These are phyloP conservation scores for Kondoa malvinella DNA, from an alignment of 768 basidiomycete genomes.

Conservation along the genomic window DNA sequence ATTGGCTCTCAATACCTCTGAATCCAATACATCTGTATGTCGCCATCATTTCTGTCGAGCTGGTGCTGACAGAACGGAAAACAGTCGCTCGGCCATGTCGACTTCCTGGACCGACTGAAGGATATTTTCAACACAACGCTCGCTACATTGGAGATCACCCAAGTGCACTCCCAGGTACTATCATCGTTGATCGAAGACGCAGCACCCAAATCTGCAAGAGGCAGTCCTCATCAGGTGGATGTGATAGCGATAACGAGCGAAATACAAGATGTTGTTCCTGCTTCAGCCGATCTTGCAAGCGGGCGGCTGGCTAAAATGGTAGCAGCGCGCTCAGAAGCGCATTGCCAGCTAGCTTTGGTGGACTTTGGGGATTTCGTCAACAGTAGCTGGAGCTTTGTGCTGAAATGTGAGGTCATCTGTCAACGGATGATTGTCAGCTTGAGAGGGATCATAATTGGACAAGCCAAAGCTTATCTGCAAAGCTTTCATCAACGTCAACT, in stretches of 20 bases:
- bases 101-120: slow-evolving; percentile 13
- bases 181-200: slow-evolving; percentile 1
- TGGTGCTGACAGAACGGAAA: no score
- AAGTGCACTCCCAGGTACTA: slow-evolving; percentile 17
- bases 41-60: no score
- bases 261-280: slow-evolving; percentile 55
- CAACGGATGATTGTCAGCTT: slow-evolving; percentile 83
- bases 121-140: slow-evolving; percentile 13
- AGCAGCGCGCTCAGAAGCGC: slow-evolving; percentile 56
- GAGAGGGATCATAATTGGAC: slow-evolving; percentile 65
- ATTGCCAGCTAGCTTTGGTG: slow-evolving; percentile 50
- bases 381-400: slow-evolving; percentile 73
- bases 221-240: not conserved
- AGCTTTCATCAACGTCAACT: slow-evolving; percentile 68
- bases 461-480: slow-evolving; percentile 78
- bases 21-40: no score
- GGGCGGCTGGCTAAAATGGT: slow-evolving; percentile 64
- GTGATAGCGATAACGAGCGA: slow-evolving; percentile 35
- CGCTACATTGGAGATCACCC: slow-evolving; percentile 21
- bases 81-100: no score
- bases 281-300: slow-evolving; percentile 71
- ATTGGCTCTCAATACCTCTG: no score
- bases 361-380: slow-evolving; percentile 70
- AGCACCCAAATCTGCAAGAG: not conserved
- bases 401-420: slow-evolving; percentile 68